Evolutionary conservation across 2,329 filamentous ascomycete genomes (phyloP).

Genomic region (Colletotrichum lindemuthianum): DNA sequence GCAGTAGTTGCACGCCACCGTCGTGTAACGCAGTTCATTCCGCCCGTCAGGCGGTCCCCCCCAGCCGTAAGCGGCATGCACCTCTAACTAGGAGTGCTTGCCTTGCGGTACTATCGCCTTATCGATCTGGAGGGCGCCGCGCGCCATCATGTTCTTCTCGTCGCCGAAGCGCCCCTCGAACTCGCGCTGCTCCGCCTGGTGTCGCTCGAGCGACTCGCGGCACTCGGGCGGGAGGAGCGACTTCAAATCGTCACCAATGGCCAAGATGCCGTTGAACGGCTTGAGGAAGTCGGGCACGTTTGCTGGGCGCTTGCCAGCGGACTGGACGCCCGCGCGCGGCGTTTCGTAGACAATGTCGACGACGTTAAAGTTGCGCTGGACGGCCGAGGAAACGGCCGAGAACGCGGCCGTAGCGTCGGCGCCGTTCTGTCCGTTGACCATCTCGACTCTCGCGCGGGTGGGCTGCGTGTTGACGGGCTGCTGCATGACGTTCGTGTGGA

Average conservation of each 20-base stretch:
- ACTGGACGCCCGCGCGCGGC: constrained; percentile 57
- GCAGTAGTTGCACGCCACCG: constrained; percentile 12
- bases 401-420: constrained; percentile 49
- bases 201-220: constrained; percentile 75
- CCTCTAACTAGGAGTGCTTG: constrained; percentile 28
- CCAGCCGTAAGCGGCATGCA: background rate
- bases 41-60: constrained; percentile 2
- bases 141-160: constrained; percentile 68
- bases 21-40: background rate
- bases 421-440: constrained; percentile 58
- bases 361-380: constrained; percentile 66
- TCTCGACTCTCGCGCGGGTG: constrained; percentile 84
- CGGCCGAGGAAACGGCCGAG: constrained; percentile 57
- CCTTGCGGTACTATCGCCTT: constrained; percentile 69
- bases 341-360: constrained; percentile 65
- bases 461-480: constrained; percentile 91
- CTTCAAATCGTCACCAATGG: constrained; percentile 72
- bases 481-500: constrained; percentile 92
- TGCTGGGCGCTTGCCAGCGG: constrained; percentile 48
- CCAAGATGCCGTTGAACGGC: constrained; percentile 69
- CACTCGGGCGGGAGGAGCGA: constrained; percentile 76
- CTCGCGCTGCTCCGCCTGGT: constrained; percentile 69
- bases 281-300: constrained; percentile 57
- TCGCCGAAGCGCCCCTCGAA: constrained; percentile 82
- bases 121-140: constrained; percentile 67